Evolutionary conservation across 371 early-diverging fungal genomes (phyloP), one percentile per base, ranked within the genome.

Genomic region (Smittium mucronatum): DNA sequence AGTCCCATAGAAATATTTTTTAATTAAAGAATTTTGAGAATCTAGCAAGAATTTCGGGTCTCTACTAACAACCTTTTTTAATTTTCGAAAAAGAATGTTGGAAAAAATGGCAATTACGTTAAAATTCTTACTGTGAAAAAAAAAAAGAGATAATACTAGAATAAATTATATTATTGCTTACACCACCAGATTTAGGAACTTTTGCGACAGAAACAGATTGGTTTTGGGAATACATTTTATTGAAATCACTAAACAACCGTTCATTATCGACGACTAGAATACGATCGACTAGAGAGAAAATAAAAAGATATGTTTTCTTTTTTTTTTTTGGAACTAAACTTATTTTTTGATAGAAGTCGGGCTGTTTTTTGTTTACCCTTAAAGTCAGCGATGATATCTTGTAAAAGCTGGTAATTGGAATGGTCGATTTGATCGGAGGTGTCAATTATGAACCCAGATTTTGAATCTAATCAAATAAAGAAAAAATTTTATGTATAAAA

Each of bases 1-100:
- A 0, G 90, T 89, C 1, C 98, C 98, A 77, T 96, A 95, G 82
- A 97, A 97, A 82, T 97, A 97, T 75, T 92, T 91, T 8, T 86
- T 86, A 2, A 97, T 89, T 70, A 84, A 85, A 57, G 86, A 82
- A 63, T 86, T 82, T 75, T 92, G 90, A 1, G 83, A 70, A 58
- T 89, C 86, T 25, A 86, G 77, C 57, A 90, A 77, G 74, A 83
- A 91, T 5, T 80, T 75, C 8, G 84, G 76, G 76, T 93, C 93
- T 17, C 95, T 83, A 67, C 89, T 86, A 0, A 95, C 97, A 0
- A 93, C 86, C 88, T 88, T 35, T 26, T 68, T 57, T 58, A 28
- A 2, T 47, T 34, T 34, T 57, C 29, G 67, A 29, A 67, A 57
- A 29, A 1, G 21, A 33, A 36, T 2, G 11, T 1, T 11, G 25